A percentile compares a stretch with the other conserved stretches of the same genome.
These are phyloP conservation scores for Phanerochaete carnosa DNA, from an alignment of 768 basidiomycete genomes.

Conservation along the genomic window DNA sequence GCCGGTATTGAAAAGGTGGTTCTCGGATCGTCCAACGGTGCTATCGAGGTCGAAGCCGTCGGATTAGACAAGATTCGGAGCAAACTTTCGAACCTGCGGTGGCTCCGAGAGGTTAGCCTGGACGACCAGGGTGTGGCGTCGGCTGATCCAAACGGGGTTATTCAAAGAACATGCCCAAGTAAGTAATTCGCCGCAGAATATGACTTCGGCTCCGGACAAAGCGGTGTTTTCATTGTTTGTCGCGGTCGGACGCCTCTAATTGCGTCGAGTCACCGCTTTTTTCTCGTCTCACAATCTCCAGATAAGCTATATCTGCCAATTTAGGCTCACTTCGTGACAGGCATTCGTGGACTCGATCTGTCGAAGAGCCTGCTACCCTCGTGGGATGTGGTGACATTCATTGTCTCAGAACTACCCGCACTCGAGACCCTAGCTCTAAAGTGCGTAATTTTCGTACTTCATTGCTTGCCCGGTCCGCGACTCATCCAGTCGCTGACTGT, in stretches of 20 bases:
- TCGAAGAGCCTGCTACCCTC: conserved; percentile 67
- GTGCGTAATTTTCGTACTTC: conserved; percentile 41
- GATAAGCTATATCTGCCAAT: too few relatives aligned
- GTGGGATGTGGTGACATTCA: conserved; percentile 69
- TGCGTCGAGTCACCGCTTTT: too few relatives aligned
- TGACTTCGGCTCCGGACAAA: not conserved
- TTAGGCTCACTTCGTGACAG: conserved; percentile 32
- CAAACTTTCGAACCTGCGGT: conserved; percentile 62
- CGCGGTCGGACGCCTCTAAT: not conserved
- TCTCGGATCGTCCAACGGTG: conserved; percentile 78
- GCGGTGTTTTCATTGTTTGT: not conserved
- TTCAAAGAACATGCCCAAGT: conserved; percentile 66
- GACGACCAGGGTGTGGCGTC: conserved; percentile 62
- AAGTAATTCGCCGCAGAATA: conserved; percentile 23
- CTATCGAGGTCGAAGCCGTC: conserved; percentile 85
- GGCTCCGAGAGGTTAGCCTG: conserved; percentile 76
- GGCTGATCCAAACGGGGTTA: conserved; percentile 47
- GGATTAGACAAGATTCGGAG: conserved; percentile 73
- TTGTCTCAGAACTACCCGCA: conserved; percentile 55
- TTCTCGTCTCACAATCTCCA: too few relatives aligned
- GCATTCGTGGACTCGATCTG: conserved; percentile 76
- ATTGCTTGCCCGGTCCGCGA: conserved; percentile 11
- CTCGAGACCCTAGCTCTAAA: conserved; percentile 73
- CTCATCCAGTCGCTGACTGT: not conserved
- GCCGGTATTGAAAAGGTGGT: conserved; percentile 56